A percentile compares a stretch with the other conserved stretches of the same genome.
These are phyloP conservation scores for Obba rivulosa DNA, from an alignment of 768 basidiomycete genomes.

Conservation along the genomic window DNA sequence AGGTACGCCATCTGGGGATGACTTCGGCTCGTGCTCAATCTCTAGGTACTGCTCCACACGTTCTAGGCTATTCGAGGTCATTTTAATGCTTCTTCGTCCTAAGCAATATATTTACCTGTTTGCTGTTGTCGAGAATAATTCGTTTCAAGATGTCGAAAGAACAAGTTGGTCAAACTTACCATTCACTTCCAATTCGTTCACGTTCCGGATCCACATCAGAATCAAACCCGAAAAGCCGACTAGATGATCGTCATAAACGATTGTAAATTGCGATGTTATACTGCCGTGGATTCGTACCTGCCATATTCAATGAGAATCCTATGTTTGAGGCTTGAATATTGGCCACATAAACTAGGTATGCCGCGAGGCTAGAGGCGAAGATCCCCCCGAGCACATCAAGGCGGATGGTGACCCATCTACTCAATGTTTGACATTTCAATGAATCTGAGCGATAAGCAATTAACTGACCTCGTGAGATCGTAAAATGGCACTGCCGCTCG, in stretches of 20 bases:
- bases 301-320: slow-evolving; percentile 54
- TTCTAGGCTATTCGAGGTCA: slow-evolving; percentile 32
- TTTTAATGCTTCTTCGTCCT: no score
- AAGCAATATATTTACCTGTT: slow-evolving; percentile 23
- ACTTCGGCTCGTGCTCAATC: slow-evolving; percentile 50
- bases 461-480: slow-evolving; percentile 30
- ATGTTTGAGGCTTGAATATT: slow-evolving; percentile 34
- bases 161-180: slow-evolving; percentile 23
- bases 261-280: not conserved
- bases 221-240: slow-evolving; percentile 54
- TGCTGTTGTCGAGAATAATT: slow-evolving; percentile 13
- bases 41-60: slow-evolving; percentile 49
- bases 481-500: slow-evolving; percentile 35
- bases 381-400: slow-evolving; percentile 52
- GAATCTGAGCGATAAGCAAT: not conserved
- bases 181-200: slow-evolving; percentile 41
- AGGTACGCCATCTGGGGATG: slow-evolving; percentile 37
- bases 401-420: slow-evolving; percentile 38
- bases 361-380: slow-evolving; percentile 51
- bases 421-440: slow-evolving; percentile 2
- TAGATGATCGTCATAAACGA: slow-evolving; percentile 4
- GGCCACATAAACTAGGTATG: slow-evolving; percentile 46
- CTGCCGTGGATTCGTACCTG: slow-evolving; percentile 24
- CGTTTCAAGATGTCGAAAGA: not conserved
- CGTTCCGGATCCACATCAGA: slow-evolving; percentile 39